Conservation (phyloP, 306 rosid species). For the Cotoneaster glaucophyllus region DNA sequence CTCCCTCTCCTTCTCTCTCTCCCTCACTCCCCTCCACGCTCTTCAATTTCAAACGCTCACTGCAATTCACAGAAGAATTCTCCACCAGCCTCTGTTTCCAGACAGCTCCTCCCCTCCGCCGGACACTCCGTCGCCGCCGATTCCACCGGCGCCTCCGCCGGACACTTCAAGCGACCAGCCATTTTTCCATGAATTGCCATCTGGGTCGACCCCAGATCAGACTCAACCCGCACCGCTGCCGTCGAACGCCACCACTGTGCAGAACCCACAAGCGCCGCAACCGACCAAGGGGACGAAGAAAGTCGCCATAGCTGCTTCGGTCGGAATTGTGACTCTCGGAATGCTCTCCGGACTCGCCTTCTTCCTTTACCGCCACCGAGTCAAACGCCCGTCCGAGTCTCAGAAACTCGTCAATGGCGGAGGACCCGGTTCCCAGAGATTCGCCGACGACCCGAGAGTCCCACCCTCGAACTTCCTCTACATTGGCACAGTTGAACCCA, state of each 20-base stretch:
- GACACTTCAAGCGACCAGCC: conserved; percentile 41
- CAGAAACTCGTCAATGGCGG: conserved; percentile 50
- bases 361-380: conserved; percentile 76
- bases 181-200: conserved; percentile 64
- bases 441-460: conserved; percentile 33
- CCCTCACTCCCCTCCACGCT: conserved; percentile 9
- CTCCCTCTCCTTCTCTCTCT: conserved; percentile 19
- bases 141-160: conserved; percentile 29
- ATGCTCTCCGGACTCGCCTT: conserved; percentile 90
- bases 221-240: conserved; percentile 31
- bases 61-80: conserved; percentile 41
- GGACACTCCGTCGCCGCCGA: conserved; percentile 18
- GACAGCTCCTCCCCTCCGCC: conserved; percentile 62
- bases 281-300: conserved; percentile 67
- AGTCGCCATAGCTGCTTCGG: conserved; percentile 79
- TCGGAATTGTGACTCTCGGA: conserved; percentile 82
- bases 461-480: conserved; percentile 73
- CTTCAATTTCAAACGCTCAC: conserved; percentile 11
- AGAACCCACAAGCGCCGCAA: conserved; percentile 61
- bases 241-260: conserved; percentile 35
- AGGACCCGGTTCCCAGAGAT: conserved; percentile 23
- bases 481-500: conserved; percentile 85
- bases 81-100: conserved; percentile 84
- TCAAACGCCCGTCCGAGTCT: conserved; percentile 51
- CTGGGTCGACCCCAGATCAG: conserved; percentile 49